Evolutionary conservation across 805 yeast species (phyloP), one percentile per base, ranked within the genome.

Genomic region (Myxozyma mucilagina): DNA sequence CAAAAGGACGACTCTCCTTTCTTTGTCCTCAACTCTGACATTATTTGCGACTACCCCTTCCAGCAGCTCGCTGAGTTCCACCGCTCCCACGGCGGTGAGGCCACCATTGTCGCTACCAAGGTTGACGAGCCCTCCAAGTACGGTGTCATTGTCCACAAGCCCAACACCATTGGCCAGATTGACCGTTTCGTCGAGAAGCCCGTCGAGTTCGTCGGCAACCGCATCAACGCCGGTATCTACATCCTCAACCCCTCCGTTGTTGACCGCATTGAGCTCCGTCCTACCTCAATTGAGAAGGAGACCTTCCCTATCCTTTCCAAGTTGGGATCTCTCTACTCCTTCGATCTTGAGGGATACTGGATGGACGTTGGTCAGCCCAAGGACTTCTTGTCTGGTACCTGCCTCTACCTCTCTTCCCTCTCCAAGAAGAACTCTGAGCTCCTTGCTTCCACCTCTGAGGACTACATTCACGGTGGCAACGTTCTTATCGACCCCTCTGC

Each of bases 361-460:
- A 94, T 94, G 99, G 99, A 94, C 79, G 97, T 94, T 70, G 99
- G 99, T 79, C 99, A 94, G 83, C 99, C 99, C 84, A 94, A 93
- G 85, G 99, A 94, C 80, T 94, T 91, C 87, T 80, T 94, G 68
- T 86, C 97, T 63, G 99, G 99, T 78, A 90, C 97, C 72, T 86
- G 91, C 71, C 82, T 93, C 68, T 94, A 92, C 84, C 83, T 94
- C 77, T 83, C 88, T 76, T 87, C 98, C 59, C 80, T 91, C 74
- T 78, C 93, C 71, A 88, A 88, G 85, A 90, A 87, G 79, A 75
- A 79, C 70, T 89, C 97, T 67, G 83, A 83, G 71, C 75, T 79
- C 69, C 85, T 92, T 75, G 83, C 86, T 64, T 73, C 83, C 53
- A 73, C 80, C 66, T 73, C 77, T 60, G 93, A 85, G 75, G 83